phyloP scores from a whole-genome alignment of 1,139 yeast genomes.

The Debaryomyces fabryi region DNA sequence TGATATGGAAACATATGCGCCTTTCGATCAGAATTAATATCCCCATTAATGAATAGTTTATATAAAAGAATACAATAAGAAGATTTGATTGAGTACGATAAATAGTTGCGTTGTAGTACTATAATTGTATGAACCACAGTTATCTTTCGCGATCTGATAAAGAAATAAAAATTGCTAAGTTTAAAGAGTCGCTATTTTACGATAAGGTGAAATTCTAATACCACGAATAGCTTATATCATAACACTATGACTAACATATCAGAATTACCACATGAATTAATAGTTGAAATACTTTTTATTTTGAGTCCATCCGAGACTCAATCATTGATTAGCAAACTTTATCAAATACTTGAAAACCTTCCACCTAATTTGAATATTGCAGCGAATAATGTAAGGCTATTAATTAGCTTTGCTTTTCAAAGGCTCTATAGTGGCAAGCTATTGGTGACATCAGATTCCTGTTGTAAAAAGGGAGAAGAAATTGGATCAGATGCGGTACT shows the following conservation, averaged over 20 bases:
- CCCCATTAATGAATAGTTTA: background rate
- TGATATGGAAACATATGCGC: slow-evolving; percentile 6
- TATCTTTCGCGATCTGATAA: background rate
- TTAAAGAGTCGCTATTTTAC: background rate
- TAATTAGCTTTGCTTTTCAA: slow-evolving; percentile 17
- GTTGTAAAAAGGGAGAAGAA: slow-evolving; percentile 12
- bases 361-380: background rate
- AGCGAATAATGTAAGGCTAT: slow-evolving; percentile 4
- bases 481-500: slow-evolving; percentile 17
- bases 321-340: slow-evolving; percentile 1
- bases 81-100: too few species aligned
- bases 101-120: too few species aligned
- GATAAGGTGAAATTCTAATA: background rate
- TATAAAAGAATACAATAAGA: too few species aligned
- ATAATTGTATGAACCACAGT: background rate
- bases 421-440: slow-evolving; percentile 27
- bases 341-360: background rate
- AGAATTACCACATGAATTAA: slow-evolving; percentile 30
- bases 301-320: slow-evolving; percentile 26
- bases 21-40: background rate
- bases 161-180: background rate
- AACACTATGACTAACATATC: background rate
- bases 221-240: background rate
- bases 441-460: slow-evolving; percentile 16
- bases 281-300: slow-evolving; percentile 24